These are phyloP conservation scores for Pythium volutum DNA, from an alignment of 352 stramenopile genomes.

Conservation along the genomic window DNA sequence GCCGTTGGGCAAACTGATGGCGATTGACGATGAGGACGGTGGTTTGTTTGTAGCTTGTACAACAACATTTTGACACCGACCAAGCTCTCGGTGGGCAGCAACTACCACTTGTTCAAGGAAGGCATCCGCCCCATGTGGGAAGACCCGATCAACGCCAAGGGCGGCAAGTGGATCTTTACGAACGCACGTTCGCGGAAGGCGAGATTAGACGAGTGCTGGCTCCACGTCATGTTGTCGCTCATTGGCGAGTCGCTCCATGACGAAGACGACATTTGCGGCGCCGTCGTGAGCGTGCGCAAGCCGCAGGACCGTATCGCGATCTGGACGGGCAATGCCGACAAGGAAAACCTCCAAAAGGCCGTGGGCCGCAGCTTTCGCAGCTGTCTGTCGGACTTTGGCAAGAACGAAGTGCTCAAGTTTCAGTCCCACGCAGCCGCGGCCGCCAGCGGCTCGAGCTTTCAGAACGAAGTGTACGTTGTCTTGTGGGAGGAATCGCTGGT, in stretches of 20 bases:
- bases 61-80: conserved; percentile 94
- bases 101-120: conserved; percentile 98
- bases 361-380: conserved; percentile 81
- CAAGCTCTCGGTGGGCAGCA: conserved; percentile 89
- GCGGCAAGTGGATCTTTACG: conserved; percentile 97
- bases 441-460: conserved; percentile 86
- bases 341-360: conserved; percentile 70
- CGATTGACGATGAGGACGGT: background rate
- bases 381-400: conserved; percentile 77
- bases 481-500: background rate
- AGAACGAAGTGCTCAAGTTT: conserved; percentile 89
- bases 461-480: conserved; percentile 87
- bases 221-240: conserved; percentile 94
- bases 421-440: conserved; percentile 85
- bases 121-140: conserved; percentile 97
- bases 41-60: conserved; percentile 83
- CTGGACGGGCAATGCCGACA: conserved; percentile 87
- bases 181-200: conserved; percentile 92
- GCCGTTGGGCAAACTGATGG: background rate
- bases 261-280: conserved; percentile 93
- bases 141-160: conserved; percentile 92
- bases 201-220: conserved; percentile 94
- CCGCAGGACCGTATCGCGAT: conserved; percentile 94
- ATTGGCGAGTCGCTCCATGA: conserved; percentile 96
- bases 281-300: conserved; percentile 95